Conservation (phyloP, 768 basidiomycete species). For the Boletus vermiculosoides region DNA sequence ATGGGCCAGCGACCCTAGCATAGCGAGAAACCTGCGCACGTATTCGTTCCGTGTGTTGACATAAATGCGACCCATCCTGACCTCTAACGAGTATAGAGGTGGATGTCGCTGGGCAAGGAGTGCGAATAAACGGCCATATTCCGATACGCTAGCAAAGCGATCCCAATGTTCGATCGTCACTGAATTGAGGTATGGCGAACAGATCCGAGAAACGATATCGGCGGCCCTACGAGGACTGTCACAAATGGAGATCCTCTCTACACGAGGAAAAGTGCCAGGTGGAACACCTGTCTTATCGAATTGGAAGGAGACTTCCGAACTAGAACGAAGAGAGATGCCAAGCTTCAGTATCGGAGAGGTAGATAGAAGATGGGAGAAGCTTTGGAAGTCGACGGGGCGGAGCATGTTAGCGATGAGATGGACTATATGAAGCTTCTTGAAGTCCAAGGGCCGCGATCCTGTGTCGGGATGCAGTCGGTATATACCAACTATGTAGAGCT, state of each 20-base stretch:
- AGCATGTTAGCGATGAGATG: slow-evolving; percentile 7
- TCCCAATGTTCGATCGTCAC: slow-evolving; percentile 5
- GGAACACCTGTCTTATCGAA: neutral
- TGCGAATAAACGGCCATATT: slow-evolving; percentile 3
- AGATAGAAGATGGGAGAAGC: slow-evolving; percentile 9
- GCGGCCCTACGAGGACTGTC: slow-evolving; percentile 5
- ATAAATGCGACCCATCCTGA: slow-evolving; percentile 2
- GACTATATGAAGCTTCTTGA: slow-evolving; percentile 3
- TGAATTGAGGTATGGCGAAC: slow-evolving; percentile 10
- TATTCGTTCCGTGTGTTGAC: slow-evolving; percentile 2
- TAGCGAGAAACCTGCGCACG: slow-evolving; percentile 1
- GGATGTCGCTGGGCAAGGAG: slow-evolving; percentile 1
- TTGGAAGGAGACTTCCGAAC: slow-evolving; percentile 1
- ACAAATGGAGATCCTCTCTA: slow-evolving; percentile 6
- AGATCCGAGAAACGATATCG: slow-evolving; percentile 7
- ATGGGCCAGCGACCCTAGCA: slow-evolving; percentile 4
- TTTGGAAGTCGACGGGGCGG: slow-evolving; percentile 6
- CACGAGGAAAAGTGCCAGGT: neutral
- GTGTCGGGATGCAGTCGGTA: slow-evolving; percentile 1
- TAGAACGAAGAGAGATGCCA: slow-evolving; percentile 5
- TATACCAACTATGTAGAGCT: slow-evolving; percentile 5
- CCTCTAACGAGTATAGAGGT: slow-evolving; percentile 3
- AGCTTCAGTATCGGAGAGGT: slow-evolving; percentile 5
- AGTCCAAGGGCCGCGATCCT: slow-evolving; percentile 1
- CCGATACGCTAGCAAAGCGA: neutral